Evolutionary conservation across 441 rosid genomes (phyloP), one percentile per base, ranked within the genome.

Genomic region (Flueggea neowawraea): DNA sequence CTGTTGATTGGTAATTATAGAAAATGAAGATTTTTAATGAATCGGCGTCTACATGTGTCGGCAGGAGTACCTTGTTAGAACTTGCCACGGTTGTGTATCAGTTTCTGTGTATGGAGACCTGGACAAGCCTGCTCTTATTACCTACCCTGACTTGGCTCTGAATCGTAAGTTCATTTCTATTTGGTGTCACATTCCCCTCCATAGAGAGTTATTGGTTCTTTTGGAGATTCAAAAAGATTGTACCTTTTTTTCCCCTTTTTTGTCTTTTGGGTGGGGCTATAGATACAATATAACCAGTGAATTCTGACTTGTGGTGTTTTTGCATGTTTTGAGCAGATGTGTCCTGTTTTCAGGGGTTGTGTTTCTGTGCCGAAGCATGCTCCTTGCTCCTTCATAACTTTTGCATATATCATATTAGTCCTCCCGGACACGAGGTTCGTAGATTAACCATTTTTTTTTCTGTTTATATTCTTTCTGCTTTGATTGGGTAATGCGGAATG

Each of bases 361-460:
- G 91, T 78, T 89, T 84, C 79, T 89, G 94, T 73, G 87, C 91
- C 9, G 97, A 94, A 78, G 95, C 97, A 60, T 80, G 87, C 75
- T 91, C 99, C 31, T 81, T 94, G 80, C 85, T 94, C 17, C 94
- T 91, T 17, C 91, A 91, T 83, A 94, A 91, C 80, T 94, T 94
- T 68, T 91, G 99, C 78, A 77, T 89, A 69, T 94, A 91, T 73
- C 99, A 91, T 67, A 89, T 94, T 63, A 83, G 82, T 76, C 97
- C 99, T 61, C 95, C 96, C 57, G 97, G 97, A 66, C 99, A 94
- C 51, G 94, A 91, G 97, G 97, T 91, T 80, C 74, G 93, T 80
- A 61, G 74, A 65, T 76, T 54, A 54, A 50, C 61, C 54, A 49
- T 54, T 74, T 67, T 45, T 55, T 15, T 14, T 55, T 57, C 10